Base-by-base conservation (phyloP, 2,329 filamentous ascomycete species). In the Pseudogymnoascus sp. region DNA sequence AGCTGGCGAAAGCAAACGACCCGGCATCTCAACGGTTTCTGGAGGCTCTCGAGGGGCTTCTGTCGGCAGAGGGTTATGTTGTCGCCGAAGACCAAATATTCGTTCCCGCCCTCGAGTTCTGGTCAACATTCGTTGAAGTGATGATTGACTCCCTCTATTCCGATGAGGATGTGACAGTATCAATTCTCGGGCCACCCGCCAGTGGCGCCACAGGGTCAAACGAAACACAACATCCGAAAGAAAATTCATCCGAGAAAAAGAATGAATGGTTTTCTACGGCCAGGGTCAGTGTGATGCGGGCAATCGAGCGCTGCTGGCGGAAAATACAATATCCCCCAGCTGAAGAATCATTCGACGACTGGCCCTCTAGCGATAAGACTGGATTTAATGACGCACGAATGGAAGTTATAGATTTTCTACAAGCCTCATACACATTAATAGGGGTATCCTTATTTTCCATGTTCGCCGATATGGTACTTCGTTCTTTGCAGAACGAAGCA, bases 321-420 rank as follows among this genome's bases (percentile, higher is more conserved):
- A 92, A 90, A 72, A 85, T 89, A 59, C 83, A 84, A 46, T 89
- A 89, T 66, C 89, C 90, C 3, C 72, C 73, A 28, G 77, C 84
- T 0, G 69, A 77, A 1, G 78, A 83, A 8, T 77, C 81, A 6
- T 84, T 87, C 56, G 78, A 80, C 31, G 78, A 79, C 0, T 93
- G 90, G 90, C 88, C 90, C 66, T 85, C 85, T 4, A 83, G 84
- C 23, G 86, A 90, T 36, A 84, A 84, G 40, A 81, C 82, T 60
- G 85, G 82, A 0, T 93, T 93, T 73, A 79, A 82, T 61, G 86
- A 89, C 64, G 90, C 90, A 59, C 82, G 91, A 31, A 87, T 89
- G 68, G 91, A 96, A 70, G 86, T 93, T n/a, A 82, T 84, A 60
- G 90, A 96, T 72, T 81, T 95, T 60, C 78, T 95, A 28, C 85